phyloP scores from a whole-genome alignment of 2,329 filamentous ascomycete species.

The Hypoxylon sp. region DNA sequence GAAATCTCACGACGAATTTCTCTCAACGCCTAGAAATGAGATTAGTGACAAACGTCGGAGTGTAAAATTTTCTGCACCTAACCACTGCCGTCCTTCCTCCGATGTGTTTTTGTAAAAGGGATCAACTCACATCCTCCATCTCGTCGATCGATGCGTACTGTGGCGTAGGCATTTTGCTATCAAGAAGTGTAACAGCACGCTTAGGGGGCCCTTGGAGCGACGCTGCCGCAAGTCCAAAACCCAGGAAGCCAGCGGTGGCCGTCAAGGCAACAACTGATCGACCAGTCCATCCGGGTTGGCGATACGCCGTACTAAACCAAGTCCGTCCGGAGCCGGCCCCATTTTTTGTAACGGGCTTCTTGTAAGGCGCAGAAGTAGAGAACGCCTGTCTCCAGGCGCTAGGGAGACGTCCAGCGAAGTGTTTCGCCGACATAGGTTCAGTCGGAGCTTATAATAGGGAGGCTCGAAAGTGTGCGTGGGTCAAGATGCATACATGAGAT shows the following conservation, averaged over 20 bases:
- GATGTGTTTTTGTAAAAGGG: not conserved
- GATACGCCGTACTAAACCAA: conserved; percentile 22
- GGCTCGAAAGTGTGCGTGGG: conserved; percentile 10
- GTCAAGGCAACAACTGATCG: conserved; percentile 43
- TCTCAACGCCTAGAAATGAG: conserved; percentile 56
- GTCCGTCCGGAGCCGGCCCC: conserved; percentile 22
- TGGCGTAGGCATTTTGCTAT: conserved; percentile 41
- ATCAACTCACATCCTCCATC: conserved; percentile 57
- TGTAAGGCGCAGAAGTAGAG: conserved; percentile 26
- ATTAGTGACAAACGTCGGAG: conserved; percentile 8
- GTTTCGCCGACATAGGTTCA: conserved; percentile 36
- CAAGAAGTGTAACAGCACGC: conserved; percentile 40
- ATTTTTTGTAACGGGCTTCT: conserved; percentile 22
- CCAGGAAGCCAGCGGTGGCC: conserved; percentile 43
- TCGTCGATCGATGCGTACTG: conserved; percentile 58
- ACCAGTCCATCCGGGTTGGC: conserved; percentile 42
- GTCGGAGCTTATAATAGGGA: conserved; percentile 7
- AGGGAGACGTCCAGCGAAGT: conserved; percentile 32
- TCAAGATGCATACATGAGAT: conserved; percentile 11
- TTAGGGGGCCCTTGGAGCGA: conserved; percentile 37
- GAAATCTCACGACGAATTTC: conserved; percentile 60
- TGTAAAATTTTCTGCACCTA: not conserved
- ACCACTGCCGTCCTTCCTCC: not conserved
- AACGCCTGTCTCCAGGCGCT: conserved; percentile 32
- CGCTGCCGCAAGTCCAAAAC: conserved; percentile 43